Conservation (phyloP, 371 early-diverging fungal species). For the Mortierella sp. region DNA sequence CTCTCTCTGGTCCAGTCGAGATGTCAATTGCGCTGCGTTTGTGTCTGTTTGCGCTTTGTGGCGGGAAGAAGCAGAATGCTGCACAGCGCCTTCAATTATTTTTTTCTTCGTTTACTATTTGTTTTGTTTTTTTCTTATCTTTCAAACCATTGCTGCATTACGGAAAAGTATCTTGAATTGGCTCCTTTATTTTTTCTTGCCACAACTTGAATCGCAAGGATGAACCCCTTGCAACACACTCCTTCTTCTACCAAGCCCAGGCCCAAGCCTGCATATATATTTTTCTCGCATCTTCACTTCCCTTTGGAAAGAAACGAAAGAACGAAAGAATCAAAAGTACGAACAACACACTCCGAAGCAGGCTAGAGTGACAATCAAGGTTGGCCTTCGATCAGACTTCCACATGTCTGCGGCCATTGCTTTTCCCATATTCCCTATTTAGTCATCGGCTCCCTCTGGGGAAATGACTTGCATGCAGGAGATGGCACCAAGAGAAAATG, state of each 20-base stretch:
- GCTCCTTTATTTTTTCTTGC: background rate
- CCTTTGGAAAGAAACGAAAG: background rate
- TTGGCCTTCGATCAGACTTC: background rate
- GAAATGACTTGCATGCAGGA: background rate
- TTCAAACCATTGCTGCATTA: background rate
- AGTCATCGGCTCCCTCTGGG: conserved; percentile 8
- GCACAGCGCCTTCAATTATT: background rate
- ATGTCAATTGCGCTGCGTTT: background rate
- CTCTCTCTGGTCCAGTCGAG: background rate
- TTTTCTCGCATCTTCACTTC: background rate
- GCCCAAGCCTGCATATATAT: background rate
- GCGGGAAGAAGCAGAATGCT: background rate
- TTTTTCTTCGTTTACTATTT: background rate
- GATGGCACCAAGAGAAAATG: background rate
- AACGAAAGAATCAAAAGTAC: background rate
- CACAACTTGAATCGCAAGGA: background rate
- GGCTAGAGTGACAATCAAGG: background rate
- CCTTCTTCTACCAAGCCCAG: background rate
- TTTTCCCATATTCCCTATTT: background rate
- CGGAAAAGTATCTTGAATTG: background rate
- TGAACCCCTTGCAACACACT: too few species aligned
- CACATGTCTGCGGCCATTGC: conserved; percentile 5
- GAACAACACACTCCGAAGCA: background rate
- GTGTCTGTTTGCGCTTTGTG: background rate
- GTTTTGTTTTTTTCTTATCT: background rate